Evolutionary conservation across 2,329 filamentous ascomycete genomes (phyloP).

Genomic region (Raffaelea ambrosiae): DNA sequence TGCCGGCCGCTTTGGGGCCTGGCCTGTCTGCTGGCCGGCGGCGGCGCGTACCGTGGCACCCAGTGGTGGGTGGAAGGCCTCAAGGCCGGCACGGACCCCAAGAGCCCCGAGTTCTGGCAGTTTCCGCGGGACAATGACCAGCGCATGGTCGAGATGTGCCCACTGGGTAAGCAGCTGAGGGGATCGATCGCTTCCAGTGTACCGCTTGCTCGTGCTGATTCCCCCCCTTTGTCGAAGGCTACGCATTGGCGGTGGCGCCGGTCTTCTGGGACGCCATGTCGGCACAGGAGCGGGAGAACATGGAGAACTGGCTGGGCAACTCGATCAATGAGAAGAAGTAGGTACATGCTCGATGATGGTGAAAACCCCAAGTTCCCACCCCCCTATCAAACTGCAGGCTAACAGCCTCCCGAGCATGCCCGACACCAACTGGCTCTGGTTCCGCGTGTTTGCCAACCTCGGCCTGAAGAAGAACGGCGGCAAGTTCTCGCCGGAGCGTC

Average conservation of each 20-base stretch:
- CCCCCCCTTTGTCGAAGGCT: conserved; percentile 34
- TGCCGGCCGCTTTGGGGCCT: conserved; percentile 70
- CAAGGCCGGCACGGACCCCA: conserved; percentile 61
- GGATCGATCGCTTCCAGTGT: neutral
- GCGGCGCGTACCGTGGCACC: conserved; percentile 54
- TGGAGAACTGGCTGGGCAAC: conserved; percentile 65
- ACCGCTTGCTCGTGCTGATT: neutral
- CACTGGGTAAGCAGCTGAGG: conserved; percentile 43
- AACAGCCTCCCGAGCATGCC: conserved; percentile 49
- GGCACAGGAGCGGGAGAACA: conserved; percentile 52
- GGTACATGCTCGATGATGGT: neutral
- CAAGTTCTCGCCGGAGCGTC: conserved; percentile 57
- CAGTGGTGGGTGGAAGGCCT: conserved; percentile 63
- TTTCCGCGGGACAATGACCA: conserved; percentile 69
- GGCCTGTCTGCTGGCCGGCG: conserved; percentile 60
- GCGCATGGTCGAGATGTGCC: conserved; percentile 80
- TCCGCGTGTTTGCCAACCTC: conserved; percentile 75
- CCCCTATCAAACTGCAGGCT: no score
- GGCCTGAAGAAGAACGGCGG: conserved; percentile 68
- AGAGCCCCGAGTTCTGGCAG: conserved; percentile 66
- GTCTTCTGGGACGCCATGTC: conserved; percentile 58
- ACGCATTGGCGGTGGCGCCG: conserved; percentile 60
- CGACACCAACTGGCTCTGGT: conserved; percentile 67
- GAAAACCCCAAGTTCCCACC: no score
- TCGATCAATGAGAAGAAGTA: conserved; percentile 69